These are phyloP conservation scores for Mucor racemosus DNA, from an alignment of 371 early-diverging fungal species.

Conservation along the genomic window DNA sequence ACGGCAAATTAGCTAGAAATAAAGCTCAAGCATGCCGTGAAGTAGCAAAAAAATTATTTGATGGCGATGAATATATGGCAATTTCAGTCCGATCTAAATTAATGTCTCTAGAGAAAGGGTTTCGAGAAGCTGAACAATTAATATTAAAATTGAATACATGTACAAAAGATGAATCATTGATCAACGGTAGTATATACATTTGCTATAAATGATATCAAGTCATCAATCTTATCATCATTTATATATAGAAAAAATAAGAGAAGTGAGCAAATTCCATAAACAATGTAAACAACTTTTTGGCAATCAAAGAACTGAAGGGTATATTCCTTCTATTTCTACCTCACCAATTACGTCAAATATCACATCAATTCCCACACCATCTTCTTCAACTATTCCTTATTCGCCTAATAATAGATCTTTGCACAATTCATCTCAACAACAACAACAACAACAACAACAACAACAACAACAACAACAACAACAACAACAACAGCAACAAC, in stretches of 20 bases:
- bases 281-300: conserved; percentile 33
- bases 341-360: conserved; percentile 16
- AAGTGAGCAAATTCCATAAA: conserved; percentile 28
- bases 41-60: conserved; percentile 30
- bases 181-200: conserved; percentile 17
- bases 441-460: neutral
- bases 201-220: neutral
- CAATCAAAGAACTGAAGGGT: neutral
- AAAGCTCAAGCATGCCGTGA: conserved; percentile 34
- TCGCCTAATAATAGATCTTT: conserved; percentile 1
- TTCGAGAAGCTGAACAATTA: conserved; percentile 25
- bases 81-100: conserved; percentile 31
- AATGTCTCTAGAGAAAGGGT: conserved; percentile 28
- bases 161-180: conserved; percentile 19
- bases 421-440: neutral
- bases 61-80: conserved; percentile 35
- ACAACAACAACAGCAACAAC: neutral
- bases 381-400: conserved; percentile 15
- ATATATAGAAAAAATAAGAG: conserved; percentile 28
- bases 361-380: conserved; percentile 5
- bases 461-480: conserved; percentile 1
- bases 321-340: conserved; percentile 10
- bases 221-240: neutral
- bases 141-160: conserved; percentile 7
- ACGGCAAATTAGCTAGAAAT: conserved; percentile 27